Base-by-base conservation (phyloP, 176 grass and related monocot genomes). In the Oryza meyeriana region DNA sequence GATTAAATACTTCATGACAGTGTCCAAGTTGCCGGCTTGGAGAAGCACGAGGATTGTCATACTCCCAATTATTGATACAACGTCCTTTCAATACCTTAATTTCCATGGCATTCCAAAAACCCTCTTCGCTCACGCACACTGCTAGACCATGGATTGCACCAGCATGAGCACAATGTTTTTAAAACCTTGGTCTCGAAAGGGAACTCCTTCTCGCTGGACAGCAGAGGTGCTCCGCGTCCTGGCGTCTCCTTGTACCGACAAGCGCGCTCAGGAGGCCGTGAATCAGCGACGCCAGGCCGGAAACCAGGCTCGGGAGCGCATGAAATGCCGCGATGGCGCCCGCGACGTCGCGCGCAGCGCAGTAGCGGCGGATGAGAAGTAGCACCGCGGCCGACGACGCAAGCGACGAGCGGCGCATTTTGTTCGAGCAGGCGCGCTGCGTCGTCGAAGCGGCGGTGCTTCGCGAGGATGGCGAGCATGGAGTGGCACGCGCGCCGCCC, bases 41-140 rank as follows among this genome's bases (percentile, higher is more conserved):
- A 98, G 78, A 92, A 94, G 87, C 92, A 94, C 22, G 95, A 94
- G 36, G n/a, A n/a, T n/a, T n/a, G 94, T 91, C 95, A 98, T 93
- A 13, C 86, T 94, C 35, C 88, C 93, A 27, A n/a, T n/a, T 93
- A 91, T 0, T 0, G 92, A 98, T 40, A 94, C 57, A 9, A 94
- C 87, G 40, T 94, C 95, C 71, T 88, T 29, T 55, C 52, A 18
- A 94, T 85, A 26, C 88, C 88, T 61, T 86, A 8, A 28, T 77
- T 72, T 67, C 88, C 95, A 98, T 98, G 18, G 58, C 28, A 10
- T 27, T 84, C 92, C 95, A 94, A 83, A 94, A 98, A n/a, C n/a
- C 79, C 90, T 86, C 92, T 91, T 94, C 1, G 88, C 87, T 93
- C 92, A 6, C 90, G 70, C 26, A 88, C 29, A 39, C 83, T 87